phyloP scores from a whole-genome alignment of 805 yeast genomes.

The Ogataea trehaloabstinens region DNA sequence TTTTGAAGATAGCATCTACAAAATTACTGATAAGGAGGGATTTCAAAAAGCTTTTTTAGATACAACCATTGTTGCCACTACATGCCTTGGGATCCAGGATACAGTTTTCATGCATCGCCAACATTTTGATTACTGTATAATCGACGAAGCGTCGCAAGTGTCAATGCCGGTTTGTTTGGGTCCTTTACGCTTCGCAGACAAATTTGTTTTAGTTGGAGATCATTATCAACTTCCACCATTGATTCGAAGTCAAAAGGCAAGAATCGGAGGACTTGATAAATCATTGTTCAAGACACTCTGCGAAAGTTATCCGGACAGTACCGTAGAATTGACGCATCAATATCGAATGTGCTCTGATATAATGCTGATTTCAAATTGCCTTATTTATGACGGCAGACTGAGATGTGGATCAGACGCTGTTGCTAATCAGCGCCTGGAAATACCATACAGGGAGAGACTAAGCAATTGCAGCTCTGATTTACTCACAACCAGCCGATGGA shows the following conservation, averaged over 20 bases:
- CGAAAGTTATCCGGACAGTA: constrained; percentile 67
- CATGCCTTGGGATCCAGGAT: constrained; percentile 76
- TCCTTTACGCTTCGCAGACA: constrained; percentile 73
- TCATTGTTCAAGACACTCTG: constrained; percentile 77
- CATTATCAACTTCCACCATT: constrained; percentile 92
- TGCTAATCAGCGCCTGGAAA: constrained; percentile 51
- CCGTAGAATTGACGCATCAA: constrained; percentile 77
- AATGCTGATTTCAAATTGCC: constrained; percentile 74
- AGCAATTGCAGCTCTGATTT: constrained; percentile 6
- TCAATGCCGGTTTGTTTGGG: constrained; percentile 90
- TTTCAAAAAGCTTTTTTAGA: constrained; percentile 46
- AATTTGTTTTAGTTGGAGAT: constrained; percentile 93
- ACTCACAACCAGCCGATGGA: constrained; percentile 43
- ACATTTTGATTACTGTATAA: constrained; percentile 85
- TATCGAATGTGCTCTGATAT: constrained; percentile 92
- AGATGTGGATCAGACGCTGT: constrained; percentile 71
- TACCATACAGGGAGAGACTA: constrained; percentile 42
- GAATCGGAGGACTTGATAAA: constrained; percentile 59
- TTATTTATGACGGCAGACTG: constrained; percentile 73
- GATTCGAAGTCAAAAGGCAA: constrained; percentile 67
- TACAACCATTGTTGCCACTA: constrained; percentile 80
- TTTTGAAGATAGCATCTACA: constrained; percentile 29
- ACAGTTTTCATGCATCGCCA: constrained; percentile 51
- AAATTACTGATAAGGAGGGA: constrained; percentile 39
- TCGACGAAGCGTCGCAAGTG: constrained; percentile 96